Base-by-base conservation (phyloP, 2,329 filamentous ascomycete genomes). In the Fusarium albosuccineum region DNA sequence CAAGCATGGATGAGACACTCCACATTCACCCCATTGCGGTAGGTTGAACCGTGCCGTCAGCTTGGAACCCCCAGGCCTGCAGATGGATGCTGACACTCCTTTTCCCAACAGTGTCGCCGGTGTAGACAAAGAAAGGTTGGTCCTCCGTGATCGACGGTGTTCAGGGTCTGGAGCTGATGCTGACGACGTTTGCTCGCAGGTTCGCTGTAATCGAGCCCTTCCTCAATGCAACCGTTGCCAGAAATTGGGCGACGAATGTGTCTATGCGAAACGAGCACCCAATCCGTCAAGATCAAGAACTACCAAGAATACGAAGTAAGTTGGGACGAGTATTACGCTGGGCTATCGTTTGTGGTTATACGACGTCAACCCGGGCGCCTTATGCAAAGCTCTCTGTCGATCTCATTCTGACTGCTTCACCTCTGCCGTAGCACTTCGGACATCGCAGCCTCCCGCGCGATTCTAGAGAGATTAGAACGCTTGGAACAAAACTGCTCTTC, bases 131-230 rank as follows among this genome's bases (percentile, higher is more conserved):
- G 33, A 36, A 36, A 36, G 33, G 33, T 36, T 36, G 33, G 33
- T 36, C 13, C 33, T 36, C 13, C 9, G 13, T 36, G 33, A 36
- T 36, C 33, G 33, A 36, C 33, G 13, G 5, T 36, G 3, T 10
- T 6, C 22, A 22, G 1, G 13, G 33, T 5, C 13, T 14, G 33
- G 5, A 36, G 33, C 4, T 3, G 13, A 36, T 36, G 5, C 33
- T 36, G 9, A 36, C 33, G 17, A 37, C n/a, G 3, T 29, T 34
- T n/a, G 7, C 30, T 14, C 53, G 9, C 9, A 74, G 34, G 73
- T 77, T 22, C 68, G 75, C 34, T 77, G 75, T 40, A 75, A 73
- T 59, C 73, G 74, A 55, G 57, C 73, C 27, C 70, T 74, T 67
- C 75, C 75, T 33, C 52, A 49, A 5, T 77, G 75, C 46, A 59